Conservation (phyloP, 495 filamentous ascomycete species). For the Neurospora hispaniola region DNA sequence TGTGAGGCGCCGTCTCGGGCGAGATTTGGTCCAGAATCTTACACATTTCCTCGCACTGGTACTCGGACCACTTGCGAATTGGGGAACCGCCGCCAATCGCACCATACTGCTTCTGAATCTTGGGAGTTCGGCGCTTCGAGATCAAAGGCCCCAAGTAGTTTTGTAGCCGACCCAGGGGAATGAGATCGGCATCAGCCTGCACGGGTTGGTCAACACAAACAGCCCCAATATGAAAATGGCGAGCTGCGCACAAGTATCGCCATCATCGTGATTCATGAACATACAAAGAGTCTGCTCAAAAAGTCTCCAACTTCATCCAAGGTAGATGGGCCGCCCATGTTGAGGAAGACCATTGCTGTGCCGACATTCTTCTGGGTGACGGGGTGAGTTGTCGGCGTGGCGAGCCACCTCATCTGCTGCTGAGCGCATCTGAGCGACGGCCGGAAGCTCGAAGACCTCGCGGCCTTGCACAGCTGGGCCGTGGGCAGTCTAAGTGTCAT, state of each 20-base stretch:
- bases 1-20: constrained; percentile 90
- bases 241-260: background rate
- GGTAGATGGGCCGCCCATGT: constrained; percentile 96
- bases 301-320: constrained; percentile 82
- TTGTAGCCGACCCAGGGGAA: constrained; percentile 91
- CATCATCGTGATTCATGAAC: constrained; percentile 12
- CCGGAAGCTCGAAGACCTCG: constrained; percentile 17
- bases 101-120: constrained; percentile 90
- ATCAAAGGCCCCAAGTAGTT: constrained; percentile 83
- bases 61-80: constrained; percentile 95
- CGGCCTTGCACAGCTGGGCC: constrained; percentile 32
- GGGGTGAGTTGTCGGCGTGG: constrained; percentile 55
- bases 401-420: constrained; percentile 41
- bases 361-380: constrained; percentile 54
- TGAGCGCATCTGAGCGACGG: constrained; percentile 16
- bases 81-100: constrained; percentile 94
- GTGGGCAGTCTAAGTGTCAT: constrained; percentile 41
- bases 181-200: constrained; percentile 86
- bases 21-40: constrained; percentile 84
- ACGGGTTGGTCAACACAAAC: constrained; percentile 7
- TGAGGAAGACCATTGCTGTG: constrained; percentile 97
- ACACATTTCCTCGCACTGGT: constrained; percentile 89
- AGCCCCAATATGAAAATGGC: background rate
- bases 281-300: constrained; percentile 85
- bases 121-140: constrained; percentile 75